Base-by-base conservation (phyloP, 306 rosid genomes). In the Vigna nakashimae region DNA sequence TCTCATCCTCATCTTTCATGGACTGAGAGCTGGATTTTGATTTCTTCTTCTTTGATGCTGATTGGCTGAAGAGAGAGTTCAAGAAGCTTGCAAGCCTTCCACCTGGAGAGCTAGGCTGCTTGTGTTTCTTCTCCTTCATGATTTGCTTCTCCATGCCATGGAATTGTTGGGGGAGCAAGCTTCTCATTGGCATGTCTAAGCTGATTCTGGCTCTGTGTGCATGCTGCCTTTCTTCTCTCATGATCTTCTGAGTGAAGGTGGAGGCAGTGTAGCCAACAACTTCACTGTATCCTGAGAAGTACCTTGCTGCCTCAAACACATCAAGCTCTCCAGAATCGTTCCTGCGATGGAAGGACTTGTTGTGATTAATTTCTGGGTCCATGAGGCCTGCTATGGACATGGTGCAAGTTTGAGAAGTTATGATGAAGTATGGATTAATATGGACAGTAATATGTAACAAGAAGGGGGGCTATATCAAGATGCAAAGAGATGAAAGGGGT, bases 51-150 rank as follows among this genome's bases (percentile, higher is more conserved):
- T 87, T 94, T 0, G 96, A 89, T 26, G 85, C 71, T n/a, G 98
- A 88, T 80, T 95, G 98, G 69, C 77, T 95, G 89, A 95, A 95
- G 26, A 95, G 92, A 3, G 98, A 92, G 51, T 95, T 95, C 86
- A 95, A 77, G 90, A 95, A 95, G 85, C 92, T 95, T 22, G 98
- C 98, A 4, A 95, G 88, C 43, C 89, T 87, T 26, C 99, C 99
- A 53, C 98, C 98, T 0, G 99, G 99, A 12, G 99, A 95, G 74
- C 96, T 95, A 9, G 99, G 99, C 34, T 88, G 97, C 87, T 90
- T 92, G 83, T 87, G 83, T 34, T 88, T 93, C 86, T 90, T 92
- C 56, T 92, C 95, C 63, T 92, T 91, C 70, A 74, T 59, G 65
- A 59, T 69, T 80, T 82, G 92, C 59, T 88, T 89, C 36, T 89